These are phyloP conservation scores for Apocynum venetum DNA, from an alignment of 257 asterid species.

Conservation along the genomic window DNA sequence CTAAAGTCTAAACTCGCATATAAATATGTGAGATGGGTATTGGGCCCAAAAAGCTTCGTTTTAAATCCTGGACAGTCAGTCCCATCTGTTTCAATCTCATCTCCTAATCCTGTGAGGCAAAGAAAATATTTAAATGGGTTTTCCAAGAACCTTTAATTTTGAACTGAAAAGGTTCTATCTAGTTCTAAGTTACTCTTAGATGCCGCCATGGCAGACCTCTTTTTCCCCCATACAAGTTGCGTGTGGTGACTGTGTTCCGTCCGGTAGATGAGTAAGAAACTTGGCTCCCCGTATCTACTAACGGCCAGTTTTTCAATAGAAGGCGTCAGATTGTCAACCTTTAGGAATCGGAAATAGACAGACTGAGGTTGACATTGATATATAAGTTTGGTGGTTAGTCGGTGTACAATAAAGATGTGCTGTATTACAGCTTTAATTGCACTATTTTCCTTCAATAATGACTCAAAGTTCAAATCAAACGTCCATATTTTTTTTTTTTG, in stretches of 20 bases:
- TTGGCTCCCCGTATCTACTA: constrained; percentile 8
- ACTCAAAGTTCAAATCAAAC: no score
- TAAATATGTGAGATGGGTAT: no score
- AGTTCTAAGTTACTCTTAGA: no score
- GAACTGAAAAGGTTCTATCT: no score
- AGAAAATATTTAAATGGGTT: background rate
- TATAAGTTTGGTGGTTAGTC: background rate
- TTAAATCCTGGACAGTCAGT: no score
- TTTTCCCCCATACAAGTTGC: background rate
- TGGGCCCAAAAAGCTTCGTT: no score
- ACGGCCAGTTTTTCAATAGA: constrained; percentile 4
- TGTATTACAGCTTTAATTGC: no score
- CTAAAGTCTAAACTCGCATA: no score
- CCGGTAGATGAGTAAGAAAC: background rate
- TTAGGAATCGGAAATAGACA: background rate
- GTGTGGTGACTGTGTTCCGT: no score
- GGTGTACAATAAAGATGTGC: background rate
- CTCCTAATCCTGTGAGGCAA: background rate
- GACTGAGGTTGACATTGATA: background rate
- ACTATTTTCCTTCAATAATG: no score
- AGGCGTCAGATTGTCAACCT: background rate
- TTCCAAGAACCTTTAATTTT: no score
- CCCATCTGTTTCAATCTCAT: background rate
- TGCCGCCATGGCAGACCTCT: background rate
- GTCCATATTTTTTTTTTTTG: no score